Evolutionary conservation across 1,139 yeast genomes (phyloP), one percentile per base, ranked within the genome.

Genomic region (Debaryomycetaceae sp.): DNA sequence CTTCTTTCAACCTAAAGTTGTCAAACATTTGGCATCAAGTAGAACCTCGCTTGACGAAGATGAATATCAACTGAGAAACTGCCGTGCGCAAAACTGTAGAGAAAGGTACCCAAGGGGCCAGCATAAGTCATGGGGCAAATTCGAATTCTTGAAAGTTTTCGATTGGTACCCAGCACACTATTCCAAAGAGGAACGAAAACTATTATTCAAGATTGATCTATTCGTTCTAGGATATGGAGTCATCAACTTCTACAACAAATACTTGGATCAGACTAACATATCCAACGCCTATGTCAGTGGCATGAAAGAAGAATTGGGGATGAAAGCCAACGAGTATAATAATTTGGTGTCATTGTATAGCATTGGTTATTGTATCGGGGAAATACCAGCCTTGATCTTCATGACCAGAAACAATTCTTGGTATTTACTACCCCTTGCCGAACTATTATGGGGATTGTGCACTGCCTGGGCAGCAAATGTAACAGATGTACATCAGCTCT

Each of bases 241-340:
- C 31, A 27, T 27, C 31, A 27, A 27, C 31, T 27, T 27, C 31
- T 27, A 27, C 31, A 27, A 61, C 41, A 62, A 60, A 36, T 60
- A 48, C 41, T 37, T 62, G 34, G 65, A 62, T 42, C 46, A 43
- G 14, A 41, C 59, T 22, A 54, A 60, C 51, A 45, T 62, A 45
- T 54, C 56, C 46, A 65, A 61, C 45, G 70, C 69, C 11, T 65
- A 65, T 45, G 63, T 65, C 23, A 53, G 61, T 13, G 68, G 68
- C 1, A 47, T 65, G 47, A 52, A 55, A 46, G 64, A 60, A 42
- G 60, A 53, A 27, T 47, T 63, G 29, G 58, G 56, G 6, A 60
- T 65, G 67, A 46, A 51, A 39, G 68, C 66, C 2, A 63, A 65
- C 45, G 67, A 63, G 31, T 39, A 63, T 48, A 36, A 36, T 34